Conservation (phyloP, 108 stramenopile genomes). For the Pseudonitzschia multistriata region DNA sequence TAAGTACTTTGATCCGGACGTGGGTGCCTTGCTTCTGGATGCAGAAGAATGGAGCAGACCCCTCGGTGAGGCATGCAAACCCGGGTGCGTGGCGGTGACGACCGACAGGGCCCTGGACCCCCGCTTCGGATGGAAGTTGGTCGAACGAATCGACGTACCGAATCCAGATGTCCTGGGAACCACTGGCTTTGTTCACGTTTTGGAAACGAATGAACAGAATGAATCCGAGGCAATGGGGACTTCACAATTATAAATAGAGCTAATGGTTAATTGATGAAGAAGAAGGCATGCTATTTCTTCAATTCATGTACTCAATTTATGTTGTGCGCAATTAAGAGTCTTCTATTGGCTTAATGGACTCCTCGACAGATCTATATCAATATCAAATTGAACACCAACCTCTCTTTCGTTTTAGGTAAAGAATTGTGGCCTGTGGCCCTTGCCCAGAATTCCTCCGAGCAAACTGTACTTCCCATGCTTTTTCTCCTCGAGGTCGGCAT, state of each 20-base stretch:
- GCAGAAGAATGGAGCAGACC: constrained; percentile 59
- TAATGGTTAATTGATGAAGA: too few species aligned
- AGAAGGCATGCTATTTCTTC: too few species aligned
- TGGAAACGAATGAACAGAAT: background rate
- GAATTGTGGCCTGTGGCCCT: background rate
- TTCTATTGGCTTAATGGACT: too few species aligned
- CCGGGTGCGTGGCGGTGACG: constrained; percentile 67
- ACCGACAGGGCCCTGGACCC: constrained; percentile 75
- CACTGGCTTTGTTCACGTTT: constrained; percentile 57
- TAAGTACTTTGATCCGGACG: constrained; percentile 43
- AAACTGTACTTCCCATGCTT: background rate
- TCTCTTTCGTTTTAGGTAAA: background rate
- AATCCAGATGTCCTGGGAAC: constrained; percentile 70
- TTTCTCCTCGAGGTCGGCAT: background rate
- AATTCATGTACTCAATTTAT: too few species aligned
- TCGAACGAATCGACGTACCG: constrained; percentile 71
- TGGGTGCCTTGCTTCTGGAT: constrained; percentile 60
- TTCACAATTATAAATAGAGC: too few species aligned
- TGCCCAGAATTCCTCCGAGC: background rate
- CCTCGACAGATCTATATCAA: too few species aligned
- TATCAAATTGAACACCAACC: too few species aligned
- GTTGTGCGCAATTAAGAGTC: too few species aligned
- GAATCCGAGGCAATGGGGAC: background rate
- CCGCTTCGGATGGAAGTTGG: constrained; percentile 58
- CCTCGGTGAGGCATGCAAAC: constrained; percentile 43